phyloP scores from a whole-genome alignment of 805 yeast species.

The Candida peoriensis region DNA sequence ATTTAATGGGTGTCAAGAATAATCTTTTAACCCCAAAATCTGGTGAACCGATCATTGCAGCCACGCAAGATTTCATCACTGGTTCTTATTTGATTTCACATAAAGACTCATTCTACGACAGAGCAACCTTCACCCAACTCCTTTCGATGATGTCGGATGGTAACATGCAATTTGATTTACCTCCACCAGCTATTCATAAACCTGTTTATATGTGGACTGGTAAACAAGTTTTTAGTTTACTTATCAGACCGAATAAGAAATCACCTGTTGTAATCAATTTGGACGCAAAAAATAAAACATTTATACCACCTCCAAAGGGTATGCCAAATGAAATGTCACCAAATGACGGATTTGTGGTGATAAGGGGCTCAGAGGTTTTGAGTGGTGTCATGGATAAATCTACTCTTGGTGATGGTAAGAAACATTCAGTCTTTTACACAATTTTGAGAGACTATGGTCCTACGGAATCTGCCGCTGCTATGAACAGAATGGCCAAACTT shows the following conservation, averaged over 20 bases:
- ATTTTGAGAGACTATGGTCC: slow-evolving; percentile 97
- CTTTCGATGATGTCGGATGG: slow-evolving; percentile 97
- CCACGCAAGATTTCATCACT: slow-evolving; percentile 98
- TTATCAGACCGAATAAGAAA: slow-evolving; percentile 73
- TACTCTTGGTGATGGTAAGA: slow-evolving; percentile 95
- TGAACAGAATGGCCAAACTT: slow-evolving; percentile 99
- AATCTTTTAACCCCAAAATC: slow-evolving; percentile 93
- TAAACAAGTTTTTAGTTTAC: slow-evolving; percentile 84
- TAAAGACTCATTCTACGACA: slow-evolving; percentile 88
- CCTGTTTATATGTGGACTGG: slow-evolving; percentile 96
- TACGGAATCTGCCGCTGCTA: slow-evolving; percentile 88
- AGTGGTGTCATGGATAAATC: slow-evolving; percentile 98
- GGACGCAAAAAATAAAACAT: slow-evolving; percentile 93
- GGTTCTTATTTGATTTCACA: slow-evolving; percentile 91
- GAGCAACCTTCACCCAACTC: slow-evolving; percentile 77
- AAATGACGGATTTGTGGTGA: slow-evolving; percentile 90
- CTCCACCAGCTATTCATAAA: slow-evolving; percentile 91
- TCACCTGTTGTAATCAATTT: slow-evolving; percentile 83
- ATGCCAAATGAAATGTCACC: slow-evolving; percentile 93
- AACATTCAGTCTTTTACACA: slow-evolving; percentile 92
- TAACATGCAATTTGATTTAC: slow-evolving; percentile 78
- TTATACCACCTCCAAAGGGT: slow-evolving; percentile 65
- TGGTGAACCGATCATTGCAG: slow-evolving; percentile 99
- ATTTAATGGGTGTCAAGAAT: slow-evolving; percentile 95
- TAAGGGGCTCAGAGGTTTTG: slow-evolving; percentile 82